Evolutionary conservation across 2,329 filamentous ascomycete species (phyloP), one percentile per base, ranked within the genome.

Genomic region (Neopestalotiopsis sp.): DNA sequence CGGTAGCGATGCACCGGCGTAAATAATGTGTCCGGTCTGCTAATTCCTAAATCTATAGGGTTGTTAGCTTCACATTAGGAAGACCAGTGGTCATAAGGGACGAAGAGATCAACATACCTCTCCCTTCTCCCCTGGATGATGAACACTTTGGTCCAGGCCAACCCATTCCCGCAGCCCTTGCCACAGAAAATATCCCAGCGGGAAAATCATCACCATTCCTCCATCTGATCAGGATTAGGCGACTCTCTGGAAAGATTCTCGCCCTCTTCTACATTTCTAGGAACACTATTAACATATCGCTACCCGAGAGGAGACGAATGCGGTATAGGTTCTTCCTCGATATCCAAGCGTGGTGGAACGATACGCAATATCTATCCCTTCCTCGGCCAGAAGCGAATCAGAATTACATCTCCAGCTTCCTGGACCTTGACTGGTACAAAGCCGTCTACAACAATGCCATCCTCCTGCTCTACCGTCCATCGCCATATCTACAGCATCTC

Each of bases 391-490:
- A 40, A 30, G 59, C 14, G 2, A 13, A 62, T 10, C 59, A 40
- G 1, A 20, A 62, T 6, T 62, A 62, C 59, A 20, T 38, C 59
- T 62, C 59, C 14, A 62, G 59, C 59, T 62, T 62, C 5, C 34
- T 62, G 30, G 30, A 30, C 30, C 30, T 40, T 38, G 59, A 62
- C 5, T 62, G 59, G 59, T 62, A 62, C 32, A 62, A 32, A 62
- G 59, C 28, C 32, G 59, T 62, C 30, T 62, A 62, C n/a, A 62
- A 62, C 6, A 62, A 62, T 34, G 59, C 59, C 3, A 32, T 62
- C 59, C 59, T 62, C 7, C 59, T 62, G 6, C 59, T 62, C 30
- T 62, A 62, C 10, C 59, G 59, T 4, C 59, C 59, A 32, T 62
- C 59, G 17, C 59, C 59, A 38, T 62, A 32, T 62, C 59, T 62